A percentile compares a stretch with the other conserved stretches of the same genome.
phyloP scores from a whole-genome alignment of 2,329 filamentous ascomycete genomes.

The Celoporthe dispersa region DNA sequence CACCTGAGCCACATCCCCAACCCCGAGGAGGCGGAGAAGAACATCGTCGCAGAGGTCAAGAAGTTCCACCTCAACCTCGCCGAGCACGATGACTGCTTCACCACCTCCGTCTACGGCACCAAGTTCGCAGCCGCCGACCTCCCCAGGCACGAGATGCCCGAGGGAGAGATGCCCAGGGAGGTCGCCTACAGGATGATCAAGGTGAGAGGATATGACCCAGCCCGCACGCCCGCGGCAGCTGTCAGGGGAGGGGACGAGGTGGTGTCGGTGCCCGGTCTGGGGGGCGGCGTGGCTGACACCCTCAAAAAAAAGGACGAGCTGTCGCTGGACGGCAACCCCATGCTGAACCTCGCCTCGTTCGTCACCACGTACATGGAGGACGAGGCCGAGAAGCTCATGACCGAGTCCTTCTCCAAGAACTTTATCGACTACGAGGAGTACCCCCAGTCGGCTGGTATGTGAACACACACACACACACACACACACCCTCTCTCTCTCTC shows the following conservation, averaged over 20 bases:
- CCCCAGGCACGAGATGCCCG: slow-evolving; percentile 84
- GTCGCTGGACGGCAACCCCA: slow-evolving; percentile 88
- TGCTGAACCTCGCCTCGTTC: slow-evolving; percentile 86
- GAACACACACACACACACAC: no score
- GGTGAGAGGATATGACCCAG: background rate
- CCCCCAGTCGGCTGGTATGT: slow-evolving; percentile 70
- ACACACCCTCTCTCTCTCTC: no score
- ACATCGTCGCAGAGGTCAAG: slow-evolving; percentile 43
- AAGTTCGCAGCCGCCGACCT: slow-evolving; percentile 81
- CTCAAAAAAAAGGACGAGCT: slow-evolving; percentile 67
- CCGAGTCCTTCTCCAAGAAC: slow-evolving; percentile 90
- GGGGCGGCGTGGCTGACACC: background rate
- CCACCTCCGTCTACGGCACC: slow-evolving; percentile 85
- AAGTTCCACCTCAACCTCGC: slow-evolving; percentile 54
- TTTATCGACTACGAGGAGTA: slow-evolving; percentile 92
- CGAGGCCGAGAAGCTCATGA: slow-evolving; percentile 94
- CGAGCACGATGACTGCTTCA: slow-evolving; percentile 63
- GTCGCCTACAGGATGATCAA: slow-evolving; percentile 97
- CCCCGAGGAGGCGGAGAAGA: slow-evolving; percentile 36
- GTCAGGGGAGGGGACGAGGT: no score
- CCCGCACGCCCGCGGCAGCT: no score
- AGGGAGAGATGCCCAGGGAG: slow-evolving; percentile 86
- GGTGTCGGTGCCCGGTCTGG: background rate
- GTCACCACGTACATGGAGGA: slow-evolving; percentile 87
- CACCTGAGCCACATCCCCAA: slow-evolving; percentile 52